Base-by-base conservation (phyloP, 768 basidiomycete genomes). In the Mycena vitilis region DNA sequence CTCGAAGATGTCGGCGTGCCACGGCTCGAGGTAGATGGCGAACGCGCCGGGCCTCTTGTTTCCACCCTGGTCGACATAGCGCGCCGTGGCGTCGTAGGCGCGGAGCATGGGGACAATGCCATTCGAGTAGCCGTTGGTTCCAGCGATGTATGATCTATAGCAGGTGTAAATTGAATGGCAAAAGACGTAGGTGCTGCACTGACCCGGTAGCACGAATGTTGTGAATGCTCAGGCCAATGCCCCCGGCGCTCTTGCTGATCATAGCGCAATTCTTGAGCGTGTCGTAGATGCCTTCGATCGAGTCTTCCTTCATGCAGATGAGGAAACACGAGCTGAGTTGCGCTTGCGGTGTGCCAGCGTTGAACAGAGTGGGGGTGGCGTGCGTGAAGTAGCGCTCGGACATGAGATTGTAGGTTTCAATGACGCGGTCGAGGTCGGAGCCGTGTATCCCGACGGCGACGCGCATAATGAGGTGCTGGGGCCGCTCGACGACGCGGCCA, bases 391-490 rank as follows among this genome's bases (percentile, higher is more conserved):
- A 98, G 22, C 96, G 92, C 81, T 98, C 95, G 18, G 95, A 97
- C 96, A 99, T 98, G 71, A 98, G 87, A 74, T 95, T 93, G 79
- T 95, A 95, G 0, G 97, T 98, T 83, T 98, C 91, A 69, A 98
- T 83, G 54, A 91, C 95, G 40, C 90, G 91, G 23, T 97, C 95
- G 63, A 98, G 87, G 78, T 99, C 93, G 11, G 81, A 76, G 6
- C 96, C 96, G 78, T 99, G 97, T 63, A 99, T 96, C 47, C 97
- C 97, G 53, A 99, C 95, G 53, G 98, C 95, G 64, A 99, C 98
- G 79, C 98, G 96, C 98, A 99, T 99, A 79, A 99, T 92, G 89
- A 99, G 94, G 79, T 99, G 98, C 75, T 99, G 98, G 37, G 98
- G 98, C 44, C 98, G 91, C 79, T 99, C 98, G 48, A 96, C 96